Evolutionary conservation across 116 monocot genomes (phyloP).

Genomic region (Phalaenopsis hybrid): DNA sequence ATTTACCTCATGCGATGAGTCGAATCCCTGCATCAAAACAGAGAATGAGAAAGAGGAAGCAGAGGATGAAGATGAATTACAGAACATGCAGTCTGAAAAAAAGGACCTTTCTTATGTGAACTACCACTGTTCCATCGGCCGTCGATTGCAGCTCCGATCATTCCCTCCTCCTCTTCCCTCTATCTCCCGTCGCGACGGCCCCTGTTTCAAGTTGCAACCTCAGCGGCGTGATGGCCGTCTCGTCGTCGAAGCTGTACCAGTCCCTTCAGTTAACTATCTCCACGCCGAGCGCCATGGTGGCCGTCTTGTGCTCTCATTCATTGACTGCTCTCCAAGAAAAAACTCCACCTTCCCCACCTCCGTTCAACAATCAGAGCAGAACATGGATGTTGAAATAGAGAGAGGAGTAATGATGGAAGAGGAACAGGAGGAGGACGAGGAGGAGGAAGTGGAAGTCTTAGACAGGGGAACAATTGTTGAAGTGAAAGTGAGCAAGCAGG

Average conservation of each 20-base stretch:
- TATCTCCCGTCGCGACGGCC: conserved; percentile 51
- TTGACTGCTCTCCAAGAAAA: conserved; percentile 11
- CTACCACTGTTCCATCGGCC: conserved; percentile 43
- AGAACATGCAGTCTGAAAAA: not conserved
- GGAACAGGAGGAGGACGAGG: conserved; percentile 17
- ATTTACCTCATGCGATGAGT: conserved; percentile 17
- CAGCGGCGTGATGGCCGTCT: conserved; percentile 56
- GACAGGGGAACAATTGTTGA: conserved; percentile 49
- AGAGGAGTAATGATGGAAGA: conserved; percentile 20
- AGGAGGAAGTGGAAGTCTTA: conserved; percentile 51
- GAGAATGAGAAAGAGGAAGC: conserved; percentile 9
- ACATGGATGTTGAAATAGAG: conserved; percentile 3
- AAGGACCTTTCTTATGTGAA: conserved; percentile 19
- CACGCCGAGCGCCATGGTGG: conserved; percentile 52
- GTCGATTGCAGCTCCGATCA: conserved; percentile 13
- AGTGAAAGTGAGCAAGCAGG: conserved; percentile 43
- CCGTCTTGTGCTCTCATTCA: conserved; percentile 69
- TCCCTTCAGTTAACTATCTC: conserved; percentile 55
- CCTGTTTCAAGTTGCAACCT: conserved; percentile 43
- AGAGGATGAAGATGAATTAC: not conserved
- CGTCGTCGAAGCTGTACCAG: conserved; percentile 51
- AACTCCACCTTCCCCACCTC: not conserved
- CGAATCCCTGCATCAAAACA: conserved; percentile 1
- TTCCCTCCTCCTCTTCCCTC: conserved; percentile 76
- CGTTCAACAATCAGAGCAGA: not conserved